Base-by-base conservation (phyloP, 2,329 filamentous ascomycete species). In the Aspergillus versicolor region DNA sequence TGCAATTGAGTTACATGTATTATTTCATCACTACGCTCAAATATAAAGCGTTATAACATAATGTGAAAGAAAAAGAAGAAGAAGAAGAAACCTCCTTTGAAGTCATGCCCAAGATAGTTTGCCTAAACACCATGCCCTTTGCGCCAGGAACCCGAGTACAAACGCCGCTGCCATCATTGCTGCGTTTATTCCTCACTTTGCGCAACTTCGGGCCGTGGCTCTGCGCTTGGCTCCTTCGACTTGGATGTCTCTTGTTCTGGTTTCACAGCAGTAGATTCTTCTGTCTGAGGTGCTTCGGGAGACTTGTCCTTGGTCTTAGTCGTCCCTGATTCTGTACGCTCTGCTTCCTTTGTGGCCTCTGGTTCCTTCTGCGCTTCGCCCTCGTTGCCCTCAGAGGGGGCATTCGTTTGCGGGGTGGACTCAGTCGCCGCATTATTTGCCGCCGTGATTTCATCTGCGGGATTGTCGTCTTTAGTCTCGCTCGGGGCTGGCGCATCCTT, bases 101-200 rank as follows among this genome's bases (percentile, higher is more conserved):
- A 57, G 30, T 40, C 45, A 55, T 54, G 43, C 51, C 22, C 48
- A 27, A 54, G 19, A 42, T 32, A 48, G 24, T 58, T n/a, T 50
- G 59, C 68, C 64, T 57, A 69, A 74, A 74, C 71, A 73, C 72
- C 72, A 64, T 67, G 64, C 62, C 70, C 65, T 50, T 72, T 73
- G 67, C 71, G 71, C 70, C 70, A 68, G 64, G 58, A 67, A 63
- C 65, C 65, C 61, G 56, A 54, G 55, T 45, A 65, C 58, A 60
- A 65, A 67, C 56, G 57, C 57, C 58, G 54, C 61, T 56, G 60
- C 57, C 50, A 54, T 61, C 59, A 59, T 54, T 60, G 55, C 51
- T 52, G 53, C 57, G 58, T 51, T 52, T 57, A 65, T 59, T 67
- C 67, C 58, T 73, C 68, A 42, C 65, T 69, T 64, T 70, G 71